Base-by-base conservation (phyloP, 2,329 filamentous ascomycete genomes). In the Knufia petricola region DNA sequence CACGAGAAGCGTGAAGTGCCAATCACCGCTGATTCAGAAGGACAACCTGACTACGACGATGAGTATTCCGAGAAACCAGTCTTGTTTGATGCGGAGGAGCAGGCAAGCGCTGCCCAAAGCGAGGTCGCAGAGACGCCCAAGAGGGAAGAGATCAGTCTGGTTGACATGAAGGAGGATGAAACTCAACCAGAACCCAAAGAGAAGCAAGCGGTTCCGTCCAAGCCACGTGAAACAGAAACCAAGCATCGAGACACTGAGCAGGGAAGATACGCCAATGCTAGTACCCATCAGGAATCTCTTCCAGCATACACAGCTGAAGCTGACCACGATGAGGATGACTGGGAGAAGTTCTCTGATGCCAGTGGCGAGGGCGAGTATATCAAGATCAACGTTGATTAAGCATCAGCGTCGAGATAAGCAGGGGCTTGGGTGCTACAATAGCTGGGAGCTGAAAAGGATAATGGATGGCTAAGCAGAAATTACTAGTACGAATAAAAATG, bases 331-430 rank as follows among this genome's bases (percentile, higher is more conserved):
- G 41, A 54, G 17, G 49, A 50, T 23, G 54, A 58, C 17, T 53
- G 53, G 52, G 51, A 58, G 34, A 52, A 56, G 23, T 47, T 47
- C 43, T 49, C 41, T n/a, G 53, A 59, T 43, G 63, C 52, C 45
- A 44, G 42, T 6, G 50, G 55, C 20, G 59, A 60, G 34, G 57
- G 53, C 20, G 76, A 81, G 58, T 71, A 81, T 51, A 73, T 71
- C 60, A 76, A 75, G 63, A 73, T 82, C 34, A 76, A 81, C 49
- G 75, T 81, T 52, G 65, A 75, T 58, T 77, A 66, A 23, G 15
- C 28, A 30, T 13, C 13, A 36, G 32, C 32, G 4, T 36, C 10
- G 32, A 36, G 13, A 36, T 17, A 8, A 36, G 9, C 7, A 36
- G 26, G 12, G 26, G 6, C 26, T 28, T 28, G 12, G 26, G 26